A percentile compares a stretch with the other conserved stretches of the same genome.
Conservation (phyloP, 83 land plant species). For the Picea abies region DNA sequence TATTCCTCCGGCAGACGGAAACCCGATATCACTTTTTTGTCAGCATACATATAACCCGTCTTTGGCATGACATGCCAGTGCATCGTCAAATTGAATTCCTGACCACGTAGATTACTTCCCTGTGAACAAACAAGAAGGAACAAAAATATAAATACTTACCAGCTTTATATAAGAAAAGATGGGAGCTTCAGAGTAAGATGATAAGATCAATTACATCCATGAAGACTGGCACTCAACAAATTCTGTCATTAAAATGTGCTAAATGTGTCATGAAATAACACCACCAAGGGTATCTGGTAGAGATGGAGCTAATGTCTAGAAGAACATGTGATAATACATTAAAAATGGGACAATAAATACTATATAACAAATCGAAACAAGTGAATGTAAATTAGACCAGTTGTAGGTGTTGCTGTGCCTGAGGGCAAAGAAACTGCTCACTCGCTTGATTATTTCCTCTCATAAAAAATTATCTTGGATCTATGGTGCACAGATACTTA, state of each 20-base stretch:
- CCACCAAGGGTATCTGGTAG: too few species aligned
- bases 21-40: constrained; percentile 64
- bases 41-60: constrained; percentile 70
- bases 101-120: constrained; percentile 70
- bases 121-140: constrained; percentile 11
- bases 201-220: not conserved
- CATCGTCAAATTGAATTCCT: constrained; percentile 70
- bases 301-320: too few species aligned
- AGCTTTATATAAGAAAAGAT: not conserved
- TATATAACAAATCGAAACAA: not conserved
- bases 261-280: too few species aligned
- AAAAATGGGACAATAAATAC: too few species aligned
- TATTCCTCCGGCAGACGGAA: constrained; percentile 61
- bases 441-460: too few species aligned
- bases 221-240: not conserved
- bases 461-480: not conserved
- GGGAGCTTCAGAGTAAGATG: not conserved
- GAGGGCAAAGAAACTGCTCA: too few species aligned
- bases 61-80: constrained; percentile 82
- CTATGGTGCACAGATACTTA: not conserved
- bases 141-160: not conserved
- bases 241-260: not conserved
- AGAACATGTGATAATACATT: too few species aligned
- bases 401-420: too few species aligned
- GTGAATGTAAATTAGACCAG: not conserved